phyloP scores from a whole-genome alignment of 2,329 filamentous ascomycete genomes.

The Cordyceps fumosorosea region DNA sequence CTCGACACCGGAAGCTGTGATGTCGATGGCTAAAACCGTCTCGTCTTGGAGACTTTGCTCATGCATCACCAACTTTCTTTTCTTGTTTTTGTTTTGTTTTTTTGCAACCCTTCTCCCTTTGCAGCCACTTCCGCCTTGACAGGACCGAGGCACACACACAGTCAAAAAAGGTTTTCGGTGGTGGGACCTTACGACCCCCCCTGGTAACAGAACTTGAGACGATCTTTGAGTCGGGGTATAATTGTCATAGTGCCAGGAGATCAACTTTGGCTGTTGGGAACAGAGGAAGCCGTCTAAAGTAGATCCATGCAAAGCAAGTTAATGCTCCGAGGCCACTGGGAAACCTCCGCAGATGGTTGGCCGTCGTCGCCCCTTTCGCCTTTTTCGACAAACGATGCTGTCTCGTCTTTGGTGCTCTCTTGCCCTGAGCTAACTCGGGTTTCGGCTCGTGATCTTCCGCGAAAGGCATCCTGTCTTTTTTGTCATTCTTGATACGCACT shows the following conservation, averaged over 20 bases:
- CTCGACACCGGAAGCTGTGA: conserved; percentile 7
- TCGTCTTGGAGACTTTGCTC: conserved; percentile 6
- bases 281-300: conserved; percentile 37
- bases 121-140: not conserved
- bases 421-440: not conserved
- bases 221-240: conserved; percentile 21
- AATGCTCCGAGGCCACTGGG: conserved; percentile 8
- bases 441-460: not conserved
- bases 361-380: not conserved
- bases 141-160: not conserved
- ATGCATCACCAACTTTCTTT: not conserved
- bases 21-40: not conserved
- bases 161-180: not conserved
- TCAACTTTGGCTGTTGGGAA: conserved; percentile 19
- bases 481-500: not conserved
- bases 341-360: not conserved
- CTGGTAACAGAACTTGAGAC: conserved; percentile 21
- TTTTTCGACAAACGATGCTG: not conserved
- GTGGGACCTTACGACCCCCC: not conserved
- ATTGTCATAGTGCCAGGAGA: conserved; percentile 17
- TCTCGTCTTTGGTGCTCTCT: not conserved
- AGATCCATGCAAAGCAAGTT: conserved; percentile 32
- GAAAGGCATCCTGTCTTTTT: not conserved
- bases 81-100: not conserved
- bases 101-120: not conserved